Conservation (phyloP, 805 yeast species). For the Yarrowia yakushimensis region DNA sequence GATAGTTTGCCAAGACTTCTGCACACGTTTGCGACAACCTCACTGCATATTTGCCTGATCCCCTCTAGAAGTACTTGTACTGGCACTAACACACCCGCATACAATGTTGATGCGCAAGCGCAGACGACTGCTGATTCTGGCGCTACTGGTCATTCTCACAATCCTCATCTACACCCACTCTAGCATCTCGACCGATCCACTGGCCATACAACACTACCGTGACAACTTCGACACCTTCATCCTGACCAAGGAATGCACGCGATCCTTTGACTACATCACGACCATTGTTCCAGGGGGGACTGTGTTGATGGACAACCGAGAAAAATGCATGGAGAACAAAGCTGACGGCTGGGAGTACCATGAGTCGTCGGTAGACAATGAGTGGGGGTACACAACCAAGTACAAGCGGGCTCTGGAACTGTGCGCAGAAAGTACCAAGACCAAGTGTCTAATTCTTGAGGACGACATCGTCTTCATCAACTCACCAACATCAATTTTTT, state of each 20-base stretch:
- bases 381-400: not conserved
- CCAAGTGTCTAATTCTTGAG: not conserved
- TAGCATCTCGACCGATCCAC: not conserved
- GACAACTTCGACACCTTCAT: not conserved
- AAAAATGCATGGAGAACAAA: no score
- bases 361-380: not conserved
- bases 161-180: not conserved
- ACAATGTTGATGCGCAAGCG: not conserved
- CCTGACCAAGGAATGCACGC: not conserved
- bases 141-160: not conserved
- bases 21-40: no score
- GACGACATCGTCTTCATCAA: conserved; percentile 2
- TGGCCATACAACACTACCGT: not conserved
- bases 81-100: not conserved
- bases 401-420: not conserved
- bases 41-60: no score
- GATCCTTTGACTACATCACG: not conserved
- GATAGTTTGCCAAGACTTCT: no score
- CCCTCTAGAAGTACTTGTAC: no score
- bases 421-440: not conserved
- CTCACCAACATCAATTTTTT: no score
- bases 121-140: conserved; percentile 4
- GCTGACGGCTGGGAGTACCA: no score
- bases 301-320: not conserved
- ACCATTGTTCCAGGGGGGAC: no score